Conservation (phyloP, 1,284 basidiomycete species). For the Pholiota adiposa region DNA sequence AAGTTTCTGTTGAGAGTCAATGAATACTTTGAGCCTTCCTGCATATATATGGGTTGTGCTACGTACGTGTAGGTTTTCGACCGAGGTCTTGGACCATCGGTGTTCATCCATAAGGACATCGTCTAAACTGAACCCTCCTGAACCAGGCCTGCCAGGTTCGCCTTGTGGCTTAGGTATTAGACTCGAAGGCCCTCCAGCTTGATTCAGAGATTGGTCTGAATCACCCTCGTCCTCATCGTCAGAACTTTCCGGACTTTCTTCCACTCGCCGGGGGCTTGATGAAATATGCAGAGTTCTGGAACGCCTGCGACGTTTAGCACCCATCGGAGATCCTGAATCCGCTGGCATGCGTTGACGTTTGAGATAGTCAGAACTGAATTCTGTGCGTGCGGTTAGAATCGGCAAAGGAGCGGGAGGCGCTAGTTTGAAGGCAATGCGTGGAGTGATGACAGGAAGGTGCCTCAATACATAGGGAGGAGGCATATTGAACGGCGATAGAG, state of each 20-base stretch:
- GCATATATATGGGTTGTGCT: too few relatives aligned
- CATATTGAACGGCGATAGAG: too few relatives aligned
- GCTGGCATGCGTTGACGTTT: background rate
- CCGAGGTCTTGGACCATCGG: background rate
- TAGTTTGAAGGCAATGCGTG: background rate
- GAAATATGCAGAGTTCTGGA: background rate
- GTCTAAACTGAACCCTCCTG: background rate
- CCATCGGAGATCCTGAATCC: background rate
- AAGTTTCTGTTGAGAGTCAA: constrained; percentile 1
- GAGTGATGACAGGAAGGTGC: background rate
- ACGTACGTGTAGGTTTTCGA: background rate
- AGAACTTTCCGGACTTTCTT: background rate
- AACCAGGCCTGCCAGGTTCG: background rate
- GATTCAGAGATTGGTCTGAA: too few relatives aligned
- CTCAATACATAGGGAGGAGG: background rate
- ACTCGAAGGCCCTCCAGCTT: too few relatives aligned
- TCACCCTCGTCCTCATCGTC: background rate
- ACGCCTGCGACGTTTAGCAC: background rate
- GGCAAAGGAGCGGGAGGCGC: background rate
- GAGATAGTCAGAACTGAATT: background rate
- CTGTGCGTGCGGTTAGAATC: background rate
- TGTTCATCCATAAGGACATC: background rate
- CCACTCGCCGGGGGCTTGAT: background rate
- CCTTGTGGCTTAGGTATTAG: background rate
- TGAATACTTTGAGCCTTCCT: too few relatives aligned